A percentile compares a stretch with the other conserved stretches of the same genome.
Evolutionary conservation across 345 rosid species (phyloP).

Genomic region (Hypericum perforatum): DNA sequence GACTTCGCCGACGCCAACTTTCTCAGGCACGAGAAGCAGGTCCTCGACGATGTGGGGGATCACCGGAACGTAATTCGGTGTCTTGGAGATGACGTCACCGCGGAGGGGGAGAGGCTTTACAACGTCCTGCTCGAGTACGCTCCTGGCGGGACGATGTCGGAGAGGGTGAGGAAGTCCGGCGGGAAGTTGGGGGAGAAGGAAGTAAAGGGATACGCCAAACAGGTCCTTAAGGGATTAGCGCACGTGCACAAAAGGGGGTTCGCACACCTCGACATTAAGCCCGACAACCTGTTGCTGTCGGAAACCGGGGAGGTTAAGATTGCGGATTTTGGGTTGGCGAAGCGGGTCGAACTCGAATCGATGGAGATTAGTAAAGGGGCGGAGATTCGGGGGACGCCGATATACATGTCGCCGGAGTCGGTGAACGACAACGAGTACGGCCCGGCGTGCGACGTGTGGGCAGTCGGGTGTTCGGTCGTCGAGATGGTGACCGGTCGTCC

Average conservation of each 20-base stretch:
- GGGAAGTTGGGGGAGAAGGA: conserved; percentile 18
- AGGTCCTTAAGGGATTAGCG: conserved; percentile 20
- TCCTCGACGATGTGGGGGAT: conserved; percentile 10
- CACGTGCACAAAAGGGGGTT: conserved; percentile 25
- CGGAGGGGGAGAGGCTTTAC: conserved; percentile 1
- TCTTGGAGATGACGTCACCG: conserved; percentile 12
- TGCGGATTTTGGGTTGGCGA: conserved; percentile 25
- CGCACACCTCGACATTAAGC: conserved; percentile 29
- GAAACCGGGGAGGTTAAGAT: conserved; percentile 19
- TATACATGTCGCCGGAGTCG: conserved; percentile 32
- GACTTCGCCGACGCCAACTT: conserved; percentile 8
- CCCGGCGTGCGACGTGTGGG: conserved; percentile 27
- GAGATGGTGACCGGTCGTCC: conserved; percentile 31
- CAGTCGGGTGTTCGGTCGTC: conserved; percentile 25
- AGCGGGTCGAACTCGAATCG: conserved; percentile 10
- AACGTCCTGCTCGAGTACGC: conserved; percentile 29
- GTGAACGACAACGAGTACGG: conserved; percentile 18
- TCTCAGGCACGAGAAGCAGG: conserved; percentile 19
- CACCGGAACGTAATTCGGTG: conserved; percentile 15
- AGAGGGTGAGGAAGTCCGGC: conserved; percentile 10
- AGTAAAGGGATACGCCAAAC: conserved; percentile 8
- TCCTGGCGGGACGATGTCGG: conserved; percentile 17
- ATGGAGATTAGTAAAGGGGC: conserved; percentile 5
- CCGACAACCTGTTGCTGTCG: conserved; percentile 19
- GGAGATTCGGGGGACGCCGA: conserved; percentile 27